Conservation (phyloP, 1,284 basidiomycete genomes). For the Rhodofomes roseus region DNA sequence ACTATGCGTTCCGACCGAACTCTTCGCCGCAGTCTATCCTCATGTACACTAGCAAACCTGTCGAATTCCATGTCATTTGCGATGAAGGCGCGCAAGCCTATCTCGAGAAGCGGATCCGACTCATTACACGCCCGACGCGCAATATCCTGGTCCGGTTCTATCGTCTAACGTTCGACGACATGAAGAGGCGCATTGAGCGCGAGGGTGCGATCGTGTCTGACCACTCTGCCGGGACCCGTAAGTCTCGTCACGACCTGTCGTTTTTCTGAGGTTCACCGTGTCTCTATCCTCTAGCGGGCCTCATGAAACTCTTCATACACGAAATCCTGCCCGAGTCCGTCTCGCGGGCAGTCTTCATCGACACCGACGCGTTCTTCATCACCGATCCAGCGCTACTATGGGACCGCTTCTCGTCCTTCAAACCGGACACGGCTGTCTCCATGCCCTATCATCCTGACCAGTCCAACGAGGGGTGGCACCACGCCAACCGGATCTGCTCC, state of each 20-base stretch:
- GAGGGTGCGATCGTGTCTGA: conserved; percentile 43
- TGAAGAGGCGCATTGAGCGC: conserved; percentile 40
- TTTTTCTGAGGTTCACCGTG: not conserved
- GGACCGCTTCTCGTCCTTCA: conserved; percentile 35
- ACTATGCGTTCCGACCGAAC: not conserved
- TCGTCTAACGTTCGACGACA: conserved; percentile 33
- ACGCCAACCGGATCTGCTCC: conserved; percentile 46
- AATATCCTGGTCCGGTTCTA: conserved; percentile 39
- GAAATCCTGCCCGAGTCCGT: conserved; percentile 38
- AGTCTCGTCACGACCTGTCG: conserved; percentile 18
- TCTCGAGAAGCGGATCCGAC: conserved; percentile 33
- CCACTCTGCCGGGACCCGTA: conserved; percentile 44
- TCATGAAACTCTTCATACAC: conserved; percentile 46
- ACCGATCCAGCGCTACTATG: conserved; percentile 42
- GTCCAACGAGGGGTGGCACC: conserved; percentile 35
- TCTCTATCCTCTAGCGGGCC: conserved; percentile 29
- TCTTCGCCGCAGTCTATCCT: conserved; percentile 36
- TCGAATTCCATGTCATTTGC: conserved; percentile 46
- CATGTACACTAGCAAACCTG: conserved; percentile 39
- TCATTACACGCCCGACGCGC: conserved; percentile 35
- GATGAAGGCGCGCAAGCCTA: conserved; percentile 37
- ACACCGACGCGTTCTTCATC: conserved; percentile 48
- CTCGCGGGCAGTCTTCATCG: conserved; percentile 42
- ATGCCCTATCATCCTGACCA: conserved; percentile 44
- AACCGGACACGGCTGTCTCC: conserved; percentile 33